Evolutionary conservation across 306 rosid species (phyloP).

Genomic region (Morella rubra): DNA sequence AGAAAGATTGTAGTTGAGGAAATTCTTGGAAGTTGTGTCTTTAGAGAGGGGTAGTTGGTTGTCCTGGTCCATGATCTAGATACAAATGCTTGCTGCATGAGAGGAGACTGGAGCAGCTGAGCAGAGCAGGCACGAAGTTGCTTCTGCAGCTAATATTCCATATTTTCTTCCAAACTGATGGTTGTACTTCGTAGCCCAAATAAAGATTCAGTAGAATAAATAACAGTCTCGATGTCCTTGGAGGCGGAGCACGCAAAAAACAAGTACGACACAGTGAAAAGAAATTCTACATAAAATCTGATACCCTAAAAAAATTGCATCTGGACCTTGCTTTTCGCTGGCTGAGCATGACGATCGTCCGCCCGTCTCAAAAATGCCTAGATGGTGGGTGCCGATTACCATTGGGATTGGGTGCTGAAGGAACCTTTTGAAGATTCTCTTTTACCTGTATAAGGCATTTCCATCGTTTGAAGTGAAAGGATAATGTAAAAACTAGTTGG

Average conservation of each 20-base stretch:
- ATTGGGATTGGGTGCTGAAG: conserved; percentile 36
- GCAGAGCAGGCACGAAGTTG: background rate
- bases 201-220: background rate
- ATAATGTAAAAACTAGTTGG: too few species aligned
- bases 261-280: conserved; percentile 5
- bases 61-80: too few species aligned
- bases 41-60: background rate
- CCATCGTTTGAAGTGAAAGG: background rate
- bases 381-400: conserved; percentile 35
- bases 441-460: background rate
- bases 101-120: too few species aligned
- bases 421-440: conserved; percentile 7
- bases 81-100: too few species aligned
- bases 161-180: background rate
- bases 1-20: background rate
- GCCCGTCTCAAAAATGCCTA: conserved; percentile 18
- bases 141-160: background rate
- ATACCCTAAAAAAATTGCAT: background rate
- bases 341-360: background rate
- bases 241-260: background rate
- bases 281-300: conserved; percentile 14
- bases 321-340: background rate
- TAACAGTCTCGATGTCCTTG: background rate
- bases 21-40: background rate
- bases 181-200: background rate